Base-by-base conservation (phyloP, 202 grass and related monocot genomes). In the Panicum hallii region DNA sequence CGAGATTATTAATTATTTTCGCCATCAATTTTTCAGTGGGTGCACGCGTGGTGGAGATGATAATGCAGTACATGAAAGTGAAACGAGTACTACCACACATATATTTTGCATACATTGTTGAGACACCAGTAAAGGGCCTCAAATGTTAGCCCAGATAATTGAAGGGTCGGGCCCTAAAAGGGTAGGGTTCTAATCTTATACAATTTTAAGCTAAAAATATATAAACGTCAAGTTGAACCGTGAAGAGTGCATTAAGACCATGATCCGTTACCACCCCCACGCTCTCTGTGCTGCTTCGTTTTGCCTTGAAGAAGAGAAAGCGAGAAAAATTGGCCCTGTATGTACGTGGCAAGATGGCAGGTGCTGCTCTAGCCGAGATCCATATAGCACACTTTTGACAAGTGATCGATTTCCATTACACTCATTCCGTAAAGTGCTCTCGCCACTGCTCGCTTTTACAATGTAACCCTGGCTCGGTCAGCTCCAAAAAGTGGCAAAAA, bases 251-350 rank as follows among this genome's bases (percentile, higher is more conserved):
- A n/a, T n/a, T n/a, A n/a, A n/a, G n/a, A n/a, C n/a, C n/a, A n/a
- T n/a, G n/a, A n/a, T n/a, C n/a, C n/a, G n/a, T n/a, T n/a, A n/a
- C n/a, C n/a, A n/a, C n/a, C n/a, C n/a, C n/a, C 79, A 81, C 78
- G 2, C 30, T 32, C 30, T 36, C 49, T 69, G 34, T n/a, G n/a
- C n/a, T 23, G 6, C 23, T 69, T 69, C 57, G 49, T 81, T 70
- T 56, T 17, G 32, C 78, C 65, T 56, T 57, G 14, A 81, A 81
- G 64, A 81, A 70, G 49, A 36, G 44, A 81, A 57, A 9, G 30
- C n/a, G 3, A 32, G 42, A 1, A 53, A 42, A 23, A 64, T 20
- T 14, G 19, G 15, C 34, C n/a, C 16, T n/a, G n/a, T n/a, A n/a
- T 16, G 5, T 62, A 50, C 48, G 71, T 74, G 71, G 48, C 28